These are phyloP conservation scores for Sarcodon aspratus DNA, from an alignment of 768 basidiomycete genomes.

Conservation along the genomic window DNA sequence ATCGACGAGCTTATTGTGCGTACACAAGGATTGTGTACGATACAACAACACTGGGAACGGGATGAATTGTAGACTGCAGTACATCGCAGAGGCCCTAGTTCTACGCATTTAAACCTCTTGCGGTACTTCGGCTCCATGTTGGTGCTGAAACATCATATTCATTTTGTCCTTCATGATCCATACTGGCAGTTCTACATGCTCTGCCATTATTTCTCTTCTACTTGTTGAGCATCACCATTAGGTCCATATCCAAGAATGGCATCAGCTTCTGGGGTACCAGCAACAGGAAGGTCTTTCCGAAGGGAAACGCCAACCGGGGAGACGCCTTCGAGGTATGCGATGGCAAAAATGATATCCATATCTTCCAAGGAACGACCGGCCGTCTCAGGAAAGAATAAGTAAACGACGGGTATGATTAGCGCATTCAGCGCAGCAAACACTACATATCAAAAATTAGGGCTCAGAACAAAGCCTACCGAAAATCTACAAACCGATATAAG, in stretches of 20 bases:
- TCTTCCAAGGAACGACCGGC: neutral
- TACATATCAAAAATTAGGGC: constrained; percentile 9
- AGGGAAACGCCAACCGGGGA: constrained; percentile 22
- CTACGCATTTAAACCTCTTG: too few relatives aligned
- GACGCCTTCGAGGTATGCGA: constrained; percentile 12
- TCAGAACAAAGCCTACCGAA: constrained; percentile 9
- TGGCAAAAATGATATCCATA: neutral
- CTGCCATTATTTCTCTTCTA: too few relatives aligned
- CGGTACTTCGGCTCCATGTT: too few relatives aligned
- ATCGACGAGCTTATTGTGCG: too few relatives aligned
- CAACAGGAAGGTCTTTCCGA: constrained; percentile 19
- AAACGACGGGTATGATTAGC: constrained; percentile 22
- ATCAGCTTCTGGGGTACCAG: constrained; percentile 23
- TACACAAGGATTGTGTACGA: too few relatives aligned
- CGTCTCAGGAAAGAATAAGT: neutral
- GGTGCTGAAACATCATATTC: too few relatives aligned
- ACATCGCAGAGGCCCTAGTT: too few relatives aligned
- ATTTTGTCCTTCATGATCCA: too few relatives aligned
- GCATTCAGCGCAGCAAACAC: constrained; percentile 20
- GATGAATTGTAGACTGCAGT: too few relatives aligned
- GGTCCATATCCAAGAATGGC: constrained; percentile 16
- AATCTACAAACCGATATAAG: constrained; percentile 24
- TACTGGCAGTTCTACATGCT: too few relatives aligned
- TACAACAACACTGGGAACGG: too few relatives aligned
- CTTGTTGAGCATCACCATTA: too few relatives aligned